Percentiles rank a stretch among this genome's conserved stretches.
Evolutionary conservation across 805 yeast genomes (phyloP).

Genomic region (Geotrichum ghanense): DNA sequence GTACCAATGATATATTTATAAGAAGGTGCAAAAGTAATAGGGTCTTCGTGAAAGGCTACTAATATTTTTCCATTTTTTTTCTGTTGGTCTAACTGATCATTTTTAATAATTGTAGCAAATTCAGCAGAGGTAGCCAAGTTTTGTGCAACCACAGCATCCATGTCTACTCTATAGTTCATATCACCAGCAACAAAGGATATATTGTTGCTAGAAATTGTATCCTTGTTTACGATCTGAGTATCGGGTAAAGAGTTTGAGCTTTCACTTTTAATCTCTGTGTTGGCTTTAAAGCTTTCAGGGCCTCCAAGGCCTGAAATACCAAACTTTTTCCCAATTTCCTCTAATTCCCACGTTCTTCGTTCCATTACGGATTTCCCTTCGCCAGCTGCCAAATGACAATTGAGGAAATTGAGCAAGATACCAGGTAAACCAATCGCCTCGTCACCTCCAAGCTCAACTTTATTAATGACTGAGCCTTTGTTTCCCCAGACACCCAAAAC

Average conservation of each 20-base stretch:
- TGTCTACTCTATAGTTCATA: constrained; percentile 37
- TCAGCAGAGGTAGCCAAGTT: constrained; percentile 23
- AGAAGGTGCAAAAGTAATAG: constrained; percentile 41
- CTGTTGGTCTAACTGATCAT: constrained; percentile 34
- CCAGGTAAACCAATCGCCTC: constrained; percentile 20
- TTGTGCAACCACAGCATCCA: constrained; percentile 22
- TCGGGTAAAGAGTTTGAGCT: background rate
- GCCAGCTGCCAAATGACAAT: constrained; percentile 48
- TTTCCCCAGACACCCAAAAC: constrained; percentile 48
- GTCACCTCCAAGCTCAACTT: constrained; percentile 32
- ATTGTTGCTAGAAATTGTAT: background rate
- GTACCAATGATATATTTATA: constrained; percentile 32
- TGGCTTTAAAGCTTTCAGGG: background rate
- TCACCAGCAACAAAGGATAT: constrained; percentile 38
- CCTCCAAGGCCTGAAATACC: constrained; percentile 17
- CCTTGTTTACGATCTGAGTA: background rate
- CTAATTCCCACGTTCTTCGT: constrained; percentile 35
- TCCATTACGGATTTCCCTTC: constrained; percentile 27
- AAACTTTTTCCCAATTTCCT: constrained; percentile 27
- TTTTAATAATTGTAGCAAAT: constrained; percentile 27
- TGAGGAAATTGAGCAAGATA: constrained; percentile 28
- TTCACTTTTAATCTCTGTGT: background rate
- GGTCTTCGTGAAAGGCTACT: constrained; percentile 36
- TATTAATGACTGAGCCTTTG: constrained; percentile 46
- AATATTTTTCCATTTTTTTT: constrained; percentile 28